A percentile compares a stretch with the other conserved stretches of the same genome.
Conservation (phyloP, 352 stramenopile species). For the Phytophthora fragariaefolia region DNA sequence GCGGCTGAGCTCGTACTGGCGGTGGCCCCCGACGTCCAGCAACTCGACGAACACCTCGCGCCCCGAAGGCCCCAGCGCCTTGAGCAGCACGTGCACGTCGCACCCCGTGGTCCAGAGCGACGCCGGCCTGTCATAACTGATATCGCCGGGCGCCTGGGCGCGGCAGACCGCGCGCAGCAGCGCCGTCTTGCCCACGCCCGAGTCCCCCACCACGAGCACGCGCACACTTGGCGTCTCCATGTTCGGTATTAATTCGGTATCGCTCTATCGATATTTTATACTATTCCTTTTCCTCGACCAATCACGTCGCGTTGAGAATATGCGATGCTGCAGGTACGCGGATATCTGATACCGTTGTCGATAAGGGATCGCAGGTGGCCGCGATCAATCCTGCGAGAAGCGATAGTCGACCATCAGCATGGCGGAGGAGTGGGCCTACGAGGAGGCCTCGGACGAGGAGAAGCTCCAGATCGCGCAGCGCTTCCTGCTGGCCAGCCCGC, state of each 20-base stretch:
- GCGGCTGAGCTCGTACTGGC: slow-evolving; percentile 83
- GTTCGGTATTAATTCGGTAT: too few relatives aligned
- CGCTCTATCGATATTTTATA: too few relatives aligned
- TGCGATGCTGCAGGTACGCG: neutral
- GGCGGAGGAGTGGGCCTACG: slow-evolving; percentile 70
- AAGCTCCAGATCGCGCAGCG: slow-evolving; percentile 91
- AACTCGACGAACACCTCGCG: slow-evolving; percentile 84
- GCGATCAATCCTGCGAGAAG: neutral
- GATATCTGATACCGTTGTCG: neutral
- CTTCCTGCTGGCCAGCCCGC: slow-evolving; percentile 90
- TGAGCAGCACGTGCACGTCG: slow-evolving; percentile 78
- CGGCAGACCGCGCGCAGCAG: slow-evolving; percentile 72
- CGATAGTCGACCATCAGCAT: slow-evolving; percentile 40
- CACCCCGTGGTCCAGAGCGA: slow-evolving; percentile 85
- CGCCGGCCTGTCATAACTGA: slow-evolving; percentile 22
- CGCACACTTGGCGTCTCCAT: slow-evolving; percentile 84
- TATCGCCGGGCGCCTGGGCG: slow-evolving; percentile 13
- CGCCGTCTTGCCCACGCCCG: slow-evolving; percentile 85
- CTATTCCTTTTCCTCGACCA: neutral
- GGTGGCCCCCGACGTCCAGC: slow-evolving; percentile 82
- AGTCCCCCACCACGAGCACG: slow-evolving; percentile 86
- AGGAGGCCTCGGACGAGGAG: slow-evolving; percentile 86
- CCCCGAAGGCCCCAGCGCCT: slow-evolving; percentile 22
- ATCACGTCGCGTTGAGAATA: neutral
- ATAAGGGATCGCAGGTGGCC: neutral